Percentiles rank a stretch among this genome's conserved stretches.
Conservation (phyloP, 2,329 filamentous ascomycete genomes). For the Mollisia scopiformis region DNA sequence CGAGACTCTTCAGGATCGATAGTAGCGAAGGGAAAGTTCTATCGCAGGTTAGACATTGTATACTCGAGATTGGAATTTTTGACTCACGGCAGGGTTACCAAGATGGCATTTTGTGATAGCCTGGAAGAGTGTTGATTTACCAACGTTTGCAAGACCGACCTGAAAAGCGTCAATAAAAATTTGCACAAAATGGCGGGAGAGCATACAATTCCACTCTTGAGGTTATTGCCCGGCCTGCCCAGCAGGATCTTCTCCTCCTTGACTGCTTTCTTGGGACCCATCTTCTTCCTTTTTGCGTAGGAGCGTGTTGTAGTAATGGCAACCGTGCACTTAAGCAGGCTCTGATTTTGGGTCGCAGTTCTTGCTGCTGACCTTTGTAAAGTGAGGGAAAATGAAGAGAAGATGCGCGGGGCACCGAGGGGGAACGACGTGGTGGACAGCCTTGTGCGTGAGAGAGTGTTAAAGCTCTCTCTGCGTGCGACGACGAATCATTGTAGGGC, state of each 20-base stretch:
- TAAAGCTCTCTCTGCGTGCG: conserved; percentile 22
- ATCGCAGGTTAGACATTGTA: conserved; percentile 24
- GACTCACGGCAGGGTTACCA: conserved; percentile 90
- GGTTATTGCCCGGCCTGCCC: conserved; percentile 93
- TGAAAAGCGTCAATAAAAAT: conserved; percentile 42
- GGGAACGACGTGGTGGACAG: conserved; percentile 35
- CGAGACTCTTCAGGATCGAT: conserved; percentile 98
- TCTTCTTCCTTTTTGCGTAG: conserved; percentile 63
- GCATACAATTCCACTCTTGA: conserved; percentile 98
- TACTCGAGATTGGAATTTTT: conserved; percentile 36
- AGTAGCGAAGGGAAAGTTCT: conserved; percentile 99
- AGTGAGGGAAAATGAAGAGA: conserved; percentile 54
- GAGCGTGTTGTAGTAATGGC: conserved; percentile 52
- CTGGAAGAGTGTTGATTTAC: conserved; percentile 99
- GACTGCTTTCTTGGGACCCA: conserved; percentile 93
- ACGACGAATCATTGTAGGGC: conserved; percentile 26
- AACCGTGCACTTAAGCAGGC: conserved; percentile 41
- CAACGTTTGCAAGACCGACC: conserved; percentile 98
- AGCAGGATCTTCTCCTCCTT: conserved; percentile 96
- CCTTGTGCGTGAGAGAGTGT: conserved; percentile 28
- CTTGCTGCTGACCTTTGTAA: conserved; percentile 52
- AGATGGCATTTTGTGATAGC: conserved; percentile 97
- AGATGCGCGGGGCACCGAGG: conserved; percentile 42
- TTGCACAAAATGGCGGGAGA: not conserved
- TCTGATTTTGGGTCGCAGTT: conserved; percentile 43